A percentile compares a stretch with the other conserved stretches of the same genome.
These are phyloP conservation scores for Neonectria faginata DNA, from an alignment of 2,329 filamentous ascomycete genomes.

Conservation along the genomic window DNA sequence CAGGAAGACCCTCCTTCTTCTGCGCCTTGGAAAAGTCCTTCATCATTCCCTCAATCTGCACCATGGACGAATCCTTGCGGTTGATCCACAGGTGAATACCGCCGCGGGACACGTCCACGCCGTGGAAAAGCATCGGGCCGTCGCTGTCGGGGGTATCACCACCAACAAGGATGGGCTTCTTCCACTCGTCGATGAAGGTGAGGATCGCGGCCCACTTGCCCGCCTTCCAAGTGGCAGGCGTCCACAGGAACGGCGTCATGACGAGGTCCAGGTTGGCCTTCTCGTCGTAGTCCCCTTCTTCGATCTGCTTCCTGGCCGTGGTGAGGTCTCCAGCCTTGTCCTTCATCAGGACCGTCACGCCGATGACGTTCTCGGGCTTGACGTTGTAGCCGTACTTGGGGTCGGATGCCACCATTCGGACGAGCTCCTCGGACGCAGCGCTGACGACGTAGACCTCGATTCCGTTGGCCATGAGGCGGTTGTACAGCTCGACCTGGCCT, in stretches of 20 bases:
- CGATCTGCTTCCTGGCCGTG: conserved; percentile 55
- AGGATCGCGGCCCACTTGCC: conserved; percentile 59
- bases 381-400: conserved; percentile 60
- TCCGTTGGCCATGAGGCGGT: conserved; percentile 56
- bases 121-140: conserved; percentile 59
- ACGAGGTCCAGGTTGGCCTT: conserved; percentile 53
- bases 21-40: conserved; percentile 50
- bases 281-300: conserved; percentile 51
- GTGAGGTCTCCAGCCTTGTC: conserved; percentile 49
- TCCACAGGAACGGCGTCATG: conserved; percentile 56
- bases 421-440: conserved; percentile 58
- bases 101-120: conserved; percentile 55
- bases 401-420: conserved; percentile 59
- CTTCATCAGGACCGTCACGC: conserved; percentile 54
- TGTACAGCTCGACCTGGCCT: conserved; percentile 58
- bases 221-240: conserved; percentile 57
- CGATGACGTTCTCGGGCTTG: conserved; percentile 57
- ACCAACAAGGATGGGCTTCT: conserved; percentile 54
- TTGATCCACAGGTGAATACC: conserved; percentile 58
- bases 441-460: conserved; percentile 58
- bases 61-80: conserved; percentile 50
- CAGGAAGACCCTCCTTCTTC: conserved; percentile 49
- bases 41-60: conserved; percentile 54
- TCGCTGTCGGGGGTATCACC: conserved; percentile 59
- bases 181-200: conserved; percentile 58